A percentile compares a stretch with the other conserved stretches of the same genome.
phyloP scores from a whole-genome alignment of 2,329 filamentous ascomycete genomes.

The Phyllosticta ampelicida region DNA sequence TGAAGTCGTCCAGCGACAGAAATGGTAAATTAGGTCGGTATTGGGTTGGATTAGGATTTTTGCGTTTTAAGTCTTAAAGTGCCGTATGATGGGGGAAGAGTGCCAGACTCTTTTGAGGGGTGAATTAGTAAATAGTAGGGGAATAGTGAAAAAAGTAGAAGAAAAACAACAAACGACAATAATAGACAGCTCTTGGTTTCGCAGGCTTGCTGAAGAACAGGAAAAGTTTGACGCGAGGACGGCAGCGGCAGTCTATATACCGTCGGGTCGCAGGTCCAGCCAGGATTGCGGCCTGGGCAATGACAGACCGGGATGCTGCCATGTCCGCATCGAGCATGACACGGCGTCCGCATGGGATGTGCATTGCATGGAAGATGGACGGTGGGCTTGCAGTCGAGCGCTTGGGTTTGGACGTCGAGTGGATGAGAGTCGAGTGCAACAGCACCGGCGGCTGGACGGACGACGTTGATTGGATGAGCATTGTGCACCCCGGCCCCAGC shows the following conservation, averaged over 20 bases:
- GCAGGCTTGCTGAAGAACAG: conserved; percentile 41
- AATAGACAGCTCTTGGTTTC: conserved; percentile 39
- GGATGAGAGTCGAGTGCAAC: conserved; percentile 1
- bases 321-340: conserved; percentile 6
- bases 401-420: conserved; percentile 10
- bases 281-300: conserved; percentile 6
- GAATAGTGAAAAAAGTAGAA: conserved; percentile 12
- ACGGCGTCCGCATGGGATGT: conserved; percentile 1
- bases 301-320: conserved; percentile 7
- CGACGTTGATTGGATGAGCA: conserved; percentile 3
- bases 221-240: conserved; percentile 14
- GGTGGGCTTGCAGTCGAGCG: conserved; percentile 3
- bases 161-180: conserved; percentile 30
- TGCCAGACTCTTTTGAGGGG: conserved; percentile 13
- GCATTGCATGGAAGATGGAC: neutral
- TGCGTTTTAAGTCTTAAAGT: conserved; percentile 13
- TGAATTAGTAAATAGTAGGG: conserved; percentile 7
- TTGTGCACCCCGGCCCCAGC: neutral
- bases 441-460: conserved; percentile 3
- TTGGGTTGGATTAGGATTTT: neutral
- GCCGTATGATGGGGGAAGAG: conserved; percentile 14
- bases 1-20: conserved; percentile 31
- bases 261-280: neutral
- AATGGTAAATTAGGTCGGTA: conserved; percentile 16
- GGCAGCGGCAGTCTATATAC: neutral